phyloP scores from a whole-genome alignment of 106 monocot genomes.

The Triglochin maritima region DNA sequence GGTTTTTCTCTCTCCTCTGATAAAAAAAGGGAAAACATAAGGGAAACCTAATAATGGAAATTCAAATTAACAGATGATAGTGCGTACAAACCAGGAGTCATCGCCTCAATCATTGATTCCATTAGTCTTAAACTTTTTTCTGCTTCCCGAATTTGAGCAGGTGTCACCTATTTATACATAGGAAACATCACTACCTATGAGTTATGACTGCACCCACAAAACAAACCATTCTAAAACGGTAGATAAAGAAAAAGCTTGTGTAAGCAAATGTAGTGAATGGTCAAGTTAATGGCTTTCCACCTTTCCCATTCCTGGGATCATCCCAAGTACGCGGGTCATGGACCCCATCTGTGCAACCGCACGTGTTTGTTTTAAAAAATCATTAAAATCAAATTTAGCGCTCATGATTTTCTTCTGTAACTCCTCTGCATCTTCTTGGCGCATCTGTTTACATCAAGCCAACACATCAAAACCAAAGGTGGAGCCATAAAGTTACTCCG shows the following conservation, averaged over 20 bases:
- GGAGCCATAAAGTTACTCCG: conserved; percentile 1
- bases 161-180: conserved; percentile 50
- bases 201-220: too few relatives aligned
- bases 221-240: too few relatives aligned
- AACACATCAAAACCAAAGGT: background rate
- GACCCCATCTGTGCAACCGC: conserved; percentile 95
- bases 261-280: too few relatives aligned
- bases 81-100: conserved; percentile 62
- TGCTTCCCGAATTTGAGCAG: conserved; percentile 97
- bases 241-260: too few relatives aligned
- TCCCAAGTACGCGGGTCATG: conserved; percentile 84
- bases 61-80: background rate
- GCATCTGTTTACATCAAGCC: conserved; percentile 38
- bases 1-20: conserved; percentile 96
- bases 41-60: background rate
- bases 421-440: conserved; percentile 91
- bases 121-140: conserved; percentile 77
- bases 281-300: conserved; percentile 12
- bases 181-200: too few relatives aligned
- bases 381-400: conserved; percentile 95
- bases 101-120: conserved; percentile 90
- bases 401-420: conserved; percentile 96
- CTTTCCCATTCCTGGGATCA: conserved; percentile 98
- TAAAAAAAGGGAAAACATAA: background rate
- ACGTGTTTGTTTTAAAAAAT: conserved; percentile 92